Evolutionary conservation across 768 basidiomycete species (phyloP).

Genomic region (Sporobolomyces phaffii): DNA sequence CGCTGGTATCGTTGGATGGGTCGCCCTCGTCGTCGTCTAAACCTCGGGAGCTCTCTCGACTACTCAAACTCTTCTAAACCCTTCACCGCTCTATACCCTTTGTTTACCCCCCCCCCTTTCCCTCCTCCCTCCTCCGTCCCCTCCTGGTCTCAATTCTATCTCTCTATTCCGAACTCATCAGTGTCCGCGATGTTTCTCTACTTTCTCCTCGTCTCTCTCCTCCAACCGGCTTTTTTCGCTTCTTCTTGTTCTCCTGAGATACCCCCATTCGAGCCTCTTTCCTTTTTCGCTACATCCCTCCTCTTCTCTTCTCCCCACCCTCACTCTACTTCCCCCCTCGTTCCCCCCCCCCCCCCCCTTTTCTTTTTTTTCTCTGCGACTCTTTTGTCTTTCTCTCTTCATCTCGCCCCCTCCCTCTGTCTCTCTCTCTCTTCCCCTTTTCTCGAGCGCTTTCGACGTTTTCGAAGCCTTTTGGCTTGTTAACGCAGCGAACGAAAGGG

Average conservation of each 20-base stretch:
- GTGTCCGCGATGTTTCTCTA: too few relatives aligned
- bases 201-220: neutral
- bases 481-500: too few relatives aligned
- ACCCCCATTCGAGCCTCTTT: too few relatives aligned
- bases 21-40: neutral
- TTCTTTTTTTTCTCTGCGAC: neutral
- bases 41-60: too few relatives aligned
- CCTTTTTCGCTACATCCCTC: neutral
- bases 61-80: too few relatives aligned
- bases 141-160: too few relatives aligned
- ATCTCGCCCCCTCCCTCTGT: neutral
- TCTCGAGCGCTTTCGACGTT: constrained; percentile 6
- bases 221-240: too few relatives aligned
- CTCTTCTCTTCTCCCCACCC: neutral
- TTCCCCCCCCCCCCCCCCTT: neutral
- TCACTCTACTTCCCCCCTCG: neutral
- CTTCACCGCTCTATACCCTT: neutral
- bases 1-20: neutral
- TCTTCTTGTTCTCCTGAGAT: too few relatives aligned
- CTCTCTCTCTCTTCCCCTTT: neutral
- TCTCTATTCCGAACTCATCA: too few relatives aligned
- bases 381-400: neutral
- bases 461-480: too few relatives aligned
- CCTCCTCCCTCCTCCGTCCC: neutral
- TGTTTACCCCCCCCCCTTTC: neutral